Conservation (phyloP, 345 rosid species). For the Citrus sinensis region DNA sequence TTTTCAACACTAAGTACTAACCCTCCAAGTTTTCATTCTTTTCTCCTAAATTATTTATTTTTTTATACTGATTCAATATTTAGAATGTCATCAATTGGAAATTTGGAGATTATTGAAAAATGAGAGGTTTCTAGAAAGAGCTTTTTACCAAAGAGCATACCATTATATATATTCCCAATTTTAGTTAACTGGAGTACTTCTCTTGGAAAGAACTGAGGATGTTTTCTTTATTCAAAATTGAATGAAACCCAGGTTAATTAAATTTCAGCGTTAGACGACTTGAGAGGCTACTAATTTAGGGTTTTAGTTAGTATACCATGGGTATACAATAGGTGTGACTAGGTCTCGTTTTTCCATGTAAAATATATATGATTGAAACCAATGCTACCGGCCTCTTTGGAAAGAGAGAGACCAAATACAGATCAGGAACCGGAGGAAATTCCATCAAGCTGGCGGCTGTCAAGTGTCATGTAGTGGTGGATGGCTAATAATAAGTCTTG, state of each 20-base stretch:
- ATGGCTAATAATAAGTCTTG: background rate
- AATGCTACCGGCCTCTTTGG: background rate
- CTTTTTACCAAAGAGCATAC: no score
- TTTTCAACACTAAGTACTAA: no score
- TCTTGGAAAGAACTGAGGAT: background rate
- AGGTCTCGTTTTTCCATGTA: background rate
- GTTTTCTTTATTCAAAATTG: background rate
- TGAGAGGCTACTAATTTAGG: background rate
- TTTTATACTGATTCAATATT: no score
- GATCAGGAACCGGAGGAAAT: background rate
- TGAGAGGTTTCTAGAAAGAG: no score
- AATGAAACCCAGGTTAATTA: slow-evolving; percentile 1
- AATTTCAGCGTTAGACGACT: background rate
- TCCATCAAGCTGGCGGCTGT: slow-evolving; percentile 2
- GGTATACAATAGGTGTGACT: background rate
- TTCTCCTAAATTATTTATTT: no score
- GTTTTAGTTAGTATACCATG: background rate
- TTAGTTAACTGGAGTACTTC: background rate
- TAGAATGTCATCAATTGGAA: no score
- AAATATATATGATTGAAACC: background rate
- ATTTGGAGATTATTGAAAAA: no score
- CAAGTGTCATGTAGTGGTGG: slow-evolving; percentile 1
- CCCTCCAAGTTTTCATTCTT: no score
- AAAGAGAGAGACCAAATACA: background rate
- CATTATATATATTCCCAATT: background rate